These are phyloP conservation scores for button mushroom (Agaricus bisporus) DNA, from an alignment of 768 basidiomycete species.

Conservation along the genomic window DNA sequence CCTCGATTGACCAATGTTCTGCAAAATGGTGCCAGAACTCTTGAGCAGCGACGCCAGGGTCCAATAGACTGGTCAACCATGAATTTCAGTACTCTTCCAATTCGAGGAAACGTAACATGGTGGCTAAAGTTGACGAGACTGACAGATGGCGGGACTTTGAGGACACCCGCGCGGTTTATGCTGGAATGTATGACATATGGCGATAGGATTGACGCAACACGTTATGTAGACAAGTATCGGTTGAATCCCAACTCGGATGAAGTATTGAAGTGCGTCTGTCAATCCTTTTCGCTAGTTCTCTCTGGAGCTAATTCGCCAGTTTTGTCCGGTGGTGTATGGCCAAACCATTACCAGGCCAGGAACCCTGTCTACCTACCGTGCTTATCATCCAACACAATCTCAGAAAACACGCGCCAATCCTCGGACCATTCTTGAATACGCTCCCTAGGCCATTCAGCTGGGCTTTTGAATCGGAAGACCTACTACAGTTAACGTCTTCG, in stretches of 20 bases:
- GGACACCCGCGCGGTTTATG: conserved; percentile 3
- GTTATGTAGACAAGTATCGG: conserved; percentile 9
- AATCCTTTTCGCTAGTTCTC: neutral
- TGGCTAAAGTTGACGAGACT: conserved; percentile 1
- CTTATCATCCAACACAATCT: conserved; percentile 13
- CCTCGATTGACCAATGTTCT: conserved; percentile 8
- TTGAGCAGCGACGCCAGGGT: conserved; percentile 1
- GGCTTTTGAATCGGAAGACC: conserved; percentile 5
- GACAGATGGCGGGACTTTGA: neutral
- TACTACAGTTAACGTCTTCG: neutral
- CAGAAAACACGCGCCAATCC: conserved; percentile 5
- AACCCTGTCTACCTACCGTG: conserved; percentile 9
- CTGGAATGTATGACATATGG: conserved; percentile 11
- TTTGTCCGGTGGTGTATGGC: conserved; percentile 14
- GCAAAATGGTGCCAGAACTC: neutral
- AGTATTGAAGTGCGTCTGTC: conserved; percentile 7
- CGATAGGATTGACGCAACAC: conserved; percentile 8
- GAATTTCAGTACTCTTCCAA: neutral
- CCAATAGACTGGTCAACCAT: conserved; percentile 1
- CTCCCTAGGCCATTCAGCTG: conserved; percentile 12
- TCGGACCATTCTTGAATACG: conserved; percentile 15
- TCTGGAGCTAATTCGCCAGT: conserved; percentile 1
- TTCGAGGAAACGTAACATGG: conserved; percentile 9
- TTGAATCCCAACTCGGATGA: conserved; percentile 7
- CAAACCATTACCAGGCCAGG: conserved; percentile 10